Conservation (phyloP, 768 basidiomycete genomes). For the Lentinula guzmanii region DNA sequence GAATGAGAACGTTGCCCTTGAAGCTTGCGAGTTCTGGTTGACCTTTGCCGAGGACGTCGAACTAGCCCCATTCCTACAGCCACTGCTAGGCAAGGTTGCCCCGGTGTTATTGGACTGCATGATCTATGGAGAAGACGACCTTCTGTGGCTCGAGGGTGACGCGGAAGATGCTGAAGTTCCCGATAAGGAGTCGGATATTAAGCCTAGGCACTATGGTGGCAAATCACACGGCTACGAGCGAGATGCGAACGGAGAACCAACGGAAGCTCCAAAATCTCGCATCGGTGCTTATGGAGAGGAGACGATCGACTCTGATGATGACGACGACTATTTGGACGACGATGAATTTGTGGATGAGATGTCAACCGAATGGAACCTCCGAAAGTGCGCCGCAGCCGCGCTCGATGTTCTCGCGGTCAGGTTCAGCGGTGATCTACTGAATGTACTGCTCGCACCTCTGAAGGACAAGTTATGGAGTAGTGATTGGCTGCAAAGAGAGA, state of each 20-base stretch:
- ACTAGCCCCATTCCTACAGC: conserved; percentile 76
- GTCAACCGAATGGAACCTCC: conserved; percentile 96
- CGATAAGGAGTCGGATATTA: conserved; percentile 94
- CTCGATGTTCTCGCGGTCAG: conserved; percentile 94
- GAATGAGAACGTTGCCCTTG: conserved; percentile 93
- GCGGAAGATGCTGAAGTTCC: conserved; percentile 86
- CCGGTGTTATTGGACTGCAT: conserved; percentile 96
- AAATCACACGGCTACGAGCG: conserved; percentile 85
- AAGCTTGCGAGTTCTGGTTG: conserved; percentile 99
- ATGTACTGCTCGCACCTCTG: conserved; percentile 80
- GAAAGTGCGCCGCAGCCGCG: conserved; percentile 97
- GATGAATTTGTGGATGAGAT: conserved; percentile 95
- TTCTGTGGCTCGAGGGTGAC: conserved; percentile 92
- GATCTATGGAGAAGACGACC: conserved; percentile 93
- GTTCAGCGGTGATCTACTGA: conserved; percentile 84
- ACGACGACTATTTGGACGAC: conserved; percentile 83
- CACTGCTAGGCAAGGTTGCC: conserved; percentile 85
- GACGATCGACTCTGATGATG: conserved; percentile 77
- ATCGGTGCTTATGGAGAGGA: conserved; percentile 77
- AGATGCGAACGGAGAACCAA: conserved; percentile 37
- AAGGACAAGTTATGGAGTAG: conserved; percentile 90
- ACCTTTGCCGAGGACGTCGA: conserved; percentile 96
- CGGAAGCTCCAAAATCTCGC: conserved; percentile 33
- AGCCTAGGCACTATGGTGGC: conserved; percentile 85
- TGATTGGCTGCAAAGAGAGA: conserved; percentile 94